These are phyloP conservation scores for Acephala macrosclerotiorum DNA, from an alignment of 2,329 filamentous ascomycete genomes.

Conservation along the genomic window DNA sequence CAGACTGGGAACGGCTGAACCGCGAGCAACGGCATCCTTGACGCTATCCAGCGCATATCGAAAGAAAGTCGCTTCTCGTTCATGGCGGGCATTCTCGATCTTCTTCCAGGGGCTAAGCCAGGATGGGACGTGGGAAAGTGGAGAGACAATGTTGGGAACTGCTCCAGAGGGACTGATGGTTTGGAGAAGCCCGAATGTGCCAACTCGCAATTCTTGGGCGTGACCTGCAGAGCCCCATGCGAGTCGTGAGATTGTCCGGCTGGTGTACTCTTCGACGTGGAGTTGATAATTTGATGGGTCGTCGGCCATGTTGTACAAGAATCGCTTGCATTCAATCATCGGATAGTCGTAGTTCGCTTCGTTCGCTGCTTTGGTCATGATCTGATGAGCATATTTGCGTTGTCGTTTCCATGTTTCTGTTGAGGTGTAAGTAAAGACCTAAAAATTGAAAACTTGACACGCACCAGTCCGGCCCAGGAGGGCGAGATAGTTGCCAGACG, in stretches of 20 bases:
- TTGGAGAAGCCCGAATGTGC: slow-evolving; percentile 54
- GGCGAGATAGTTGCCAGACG: slow-evolving; percentile 55
- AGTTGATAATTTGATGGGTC: slow-evolving; percentile 53
- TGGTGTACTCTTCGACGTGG: slow-evolving; percentile 56
- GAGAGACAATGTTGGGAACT: slow-evolving; percentile 55
- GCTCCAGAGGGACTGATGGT: slow-evolving; percentile 55
- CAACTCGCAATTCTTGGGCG: slow-evolving; percentile 50
- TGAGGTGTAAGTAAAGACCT: slow-evolving; percentile 13
- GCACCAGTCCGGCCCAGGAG: slow-evolving; percentile 52
- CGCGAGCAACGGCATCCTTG: slow-evolving; percentile 43
- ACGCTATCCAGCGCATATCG: slow-evolving; percentile 49
- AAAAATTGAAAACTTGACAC: background rate
- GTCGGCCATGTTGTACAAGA: slow-evolving; percentile 51
- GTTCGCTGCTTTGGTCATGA: slow-evolving; percentile 51
- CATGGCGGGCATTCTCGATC: slow-evolving; percentile 51
- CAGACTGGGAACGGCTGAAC: slow-evolving; percentile 50
- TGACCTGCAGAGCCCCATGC: slow-evolving; percentile 54
- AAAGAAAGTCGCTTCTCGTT: slow-evolving; percentile 49
- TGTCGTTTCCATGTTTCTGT: slow-evolving; percentile 58
- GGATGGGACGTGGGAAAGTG: slow-evolving; percentile 50
- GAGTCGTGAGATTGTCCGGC: slow-evolving; percentile 53
- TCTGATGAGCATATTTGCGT: slow-evolving; percentile 52
- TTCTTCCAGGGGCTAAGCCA: slow-evolving; percentile 54
- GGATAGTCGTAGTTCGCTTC: slow-evolving; percentile 52
- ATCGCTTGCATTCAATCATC: slow-evolving; percentile 46